Percentiles rank a stretch among this genome's conserved stretches.
phyloP scores from a whole-genome alignment of 2,329 filamentous ascomycete species.

The Myriosclerotinia curreyana region DNA sequence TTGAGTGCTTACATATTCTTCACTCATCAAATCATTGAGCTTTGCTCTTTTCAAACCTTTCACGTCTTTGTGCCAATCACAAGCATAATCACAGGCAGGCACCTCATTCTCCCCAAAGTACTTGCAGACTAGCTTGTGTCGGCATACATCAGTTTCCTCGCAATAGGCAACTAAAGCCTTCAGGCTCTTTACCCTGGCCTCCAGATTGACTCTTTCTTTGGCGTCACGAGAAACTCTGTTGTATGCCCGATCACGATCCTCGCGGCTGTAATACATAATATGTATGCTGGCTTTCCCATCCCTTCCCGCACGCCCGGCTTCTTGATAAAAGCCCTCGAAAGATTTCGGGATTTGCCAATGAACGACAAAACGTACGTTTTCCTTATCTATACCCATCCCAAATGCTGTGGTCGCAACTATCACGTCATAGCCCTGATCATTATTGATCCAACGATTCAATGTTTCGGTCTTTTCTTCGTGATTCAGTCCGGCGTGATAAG shows the following conservation, averaged over 20 bases:
- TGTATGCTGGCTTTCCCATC: constrained; percentile 85
- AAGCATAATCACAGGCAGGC: constrained; percentile 68
- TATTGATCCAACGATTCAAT: constrained; percentile 67
- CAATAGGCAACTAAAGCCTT: constrained; percentile 74
- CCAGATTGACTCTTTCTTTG: constrained; percentile 44
- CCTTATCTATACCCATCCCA: constrained; percentile 97
- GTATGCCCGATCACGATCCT: constrained; percentile 75
- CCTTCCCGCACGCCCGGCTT: constrained; percentile 85
- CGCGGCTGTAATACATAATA: constrained; percentile 85
- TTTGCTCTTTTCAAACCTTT: constrained; percentile 57
- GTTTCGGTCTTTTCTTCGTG: constrained; percentile 69
- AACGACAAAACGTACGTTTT: constrained; percentile 88
- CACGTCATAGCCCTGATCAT: constrained; percentile 76
- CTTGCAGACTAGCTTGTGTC: constrained; percentile 69
- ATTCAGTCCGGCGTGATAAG: constrained; percentile 68
- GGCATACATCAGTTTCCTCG: constrained; percentile 69
- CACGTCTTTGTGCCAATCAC: constrained; percentile 73
- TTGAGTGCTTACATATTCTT: constrained; percentile 64
- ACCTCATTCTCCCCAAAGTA: constrained; percentile 69
- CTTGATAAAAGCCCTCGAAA: constrained; percentile 95
- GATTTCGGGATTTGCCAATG: constrained; percentile 94
- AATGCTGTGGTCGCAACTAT: constrained; percentile 96
- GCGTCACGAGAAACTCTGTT: constrained; percentile 51
- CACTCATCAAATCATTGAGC: constrained; percentile 52
- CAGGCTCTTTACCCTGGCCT: constrained; percentile 60